Percentiles rank a stretch among this genome's conserved stretches.
phyloP scores from a whole-genome alignment of 495 filamentous ascomycete genomes.

The Penicillium cataractarum region DNA sequence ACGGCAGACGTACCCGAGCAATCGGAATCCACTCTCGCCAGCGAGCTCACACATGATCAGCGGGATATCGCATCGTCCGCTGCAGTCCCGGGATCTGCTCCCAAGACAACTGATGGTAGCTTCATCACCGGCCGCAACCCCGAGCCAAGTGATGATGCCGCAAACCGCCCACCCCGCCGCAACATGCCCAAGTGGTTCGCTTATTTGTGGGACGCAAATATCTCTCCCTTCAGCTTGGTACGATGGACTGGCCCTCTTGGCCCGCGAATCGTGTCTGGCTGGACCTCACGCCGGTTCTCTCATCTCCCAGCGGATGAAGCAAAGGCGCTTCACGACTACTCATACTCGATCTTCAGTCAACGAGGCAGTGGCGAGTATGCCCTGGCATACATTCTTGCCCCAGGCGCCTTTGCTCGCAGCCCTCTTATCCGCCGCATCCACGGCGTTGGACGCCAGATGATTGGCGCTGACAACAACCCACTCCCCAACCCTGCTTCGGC shows the following conservation, averaged over 20 bases:
- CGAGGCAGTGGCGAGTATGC: conserved; percentile 94
- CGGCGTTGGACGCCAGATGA: conserved; percentile 74
- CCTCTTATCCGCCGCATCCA: conserved; percentile 86
- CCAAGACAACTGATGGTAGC: conserved; percentile 59
- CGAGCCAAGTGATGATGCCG: conserved; percentile 21
- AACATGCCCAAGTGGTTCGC: conserved; percentile 81
- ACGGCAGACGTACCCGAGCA: conserved; percentile 80
- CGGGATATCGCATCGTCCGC: conserved; percentile 47
- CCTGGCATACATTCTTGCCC: conserved; percentile 88
- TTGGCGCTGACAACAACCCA: conserved; percentile 32
- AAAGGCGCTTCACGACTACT: conserved; percentile 84
- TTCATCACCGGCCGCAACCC: conserved; percentile 54
- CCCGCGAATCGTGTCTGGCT: conserved; percentile 89
- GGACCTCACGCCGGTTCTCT: conserved; percentile 90
- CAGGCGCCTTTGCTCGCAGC: conserved; percentile 87
- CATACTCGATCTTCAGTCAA: conserved; percentile 92
- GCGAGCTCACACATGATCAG: conserved; percentile 79
- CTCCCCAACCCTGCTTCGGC: conserved; percentile 11
- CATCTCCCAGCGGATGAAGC: conserved; percentile 82
- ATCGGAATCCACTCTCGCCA: conserved; percentile 64
- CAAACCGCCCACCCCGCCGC: conserved; percentile 54
- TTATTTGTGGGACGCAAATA: conserved; percentile 95
- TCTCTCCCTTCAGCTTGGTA: conserved; percentile 90
- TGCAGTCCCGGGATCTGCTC: conserved; percentile 33
- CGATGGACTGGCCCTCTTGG: conserved; percentile 91